A percentile compares a stretch with the other conserved stretches of the same genome.
phyloP scores from a whole-genome alignment of 2,329 filamentous ascomycete genomes.

The Trichoderma sp. region DNA sequence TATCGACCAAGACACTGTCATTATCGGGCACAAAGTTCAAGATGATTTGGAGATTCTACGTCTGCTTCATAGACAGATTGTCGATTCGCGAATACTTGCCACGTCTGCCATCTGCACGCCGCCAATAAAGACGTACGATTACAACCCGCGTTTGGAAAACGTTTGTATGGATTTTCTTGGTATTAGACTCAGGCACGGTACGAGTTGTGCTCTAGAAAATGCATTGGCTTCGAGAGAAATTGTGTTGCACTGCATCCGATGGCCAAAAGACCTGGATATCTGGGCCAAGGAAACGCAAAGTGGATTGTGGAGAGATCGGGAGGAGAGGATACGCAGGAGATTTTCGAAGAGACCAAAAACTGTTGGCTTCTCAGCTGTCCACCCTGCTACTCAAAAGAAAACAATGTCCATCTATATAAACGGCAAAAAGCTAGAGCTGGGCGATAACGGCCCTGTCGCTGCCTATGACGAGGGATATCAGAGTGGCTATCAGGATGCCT shows the following conservation, averaged over 20 bases:
- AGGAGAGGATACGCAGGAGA: not conserved
- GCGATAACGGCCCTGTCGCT: not conserved
- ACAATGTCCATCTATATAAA: not conserved
- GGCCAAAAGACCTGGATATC: not conserved
- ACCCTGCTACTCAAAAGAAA: not conserved
- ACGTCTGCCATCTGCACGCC: not conserved
- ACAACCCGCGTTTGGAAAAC: not conserved
- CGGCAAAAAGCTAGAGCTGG: fast-evolving
- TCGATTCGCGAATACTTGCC: not conserved
- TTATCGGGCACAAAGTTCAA: not conserved
- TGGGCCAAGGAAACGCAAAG: not conserved
- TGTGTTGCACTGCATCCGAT: not conserved
- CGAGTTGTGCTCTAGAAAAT: not conserved
- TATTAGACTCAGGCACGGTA: not conserved
- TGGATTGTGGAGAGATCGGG: not conserved
- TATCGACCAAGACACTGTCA: not conserved
- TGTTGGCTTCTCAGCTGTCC: not conserved
- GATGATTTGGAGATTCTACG: not conserved
- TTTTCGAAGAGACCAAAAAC: not conserved
- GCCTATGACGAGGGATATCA: not conserved
- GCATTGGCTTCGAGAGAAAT: slow-evolving; percentile 4
- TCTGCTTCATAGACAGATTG: not conserved
- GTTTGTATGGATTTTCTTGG: not conserved
- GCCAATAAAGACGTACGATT: not conserved
- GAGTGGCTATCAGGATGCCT: not conserved